These are phyloP conservation scores for Anthoceros angustus DNA, from an alignment of 225 moss, liverwort and hornwort genomes.

Conservation along the genomic window DNA sequence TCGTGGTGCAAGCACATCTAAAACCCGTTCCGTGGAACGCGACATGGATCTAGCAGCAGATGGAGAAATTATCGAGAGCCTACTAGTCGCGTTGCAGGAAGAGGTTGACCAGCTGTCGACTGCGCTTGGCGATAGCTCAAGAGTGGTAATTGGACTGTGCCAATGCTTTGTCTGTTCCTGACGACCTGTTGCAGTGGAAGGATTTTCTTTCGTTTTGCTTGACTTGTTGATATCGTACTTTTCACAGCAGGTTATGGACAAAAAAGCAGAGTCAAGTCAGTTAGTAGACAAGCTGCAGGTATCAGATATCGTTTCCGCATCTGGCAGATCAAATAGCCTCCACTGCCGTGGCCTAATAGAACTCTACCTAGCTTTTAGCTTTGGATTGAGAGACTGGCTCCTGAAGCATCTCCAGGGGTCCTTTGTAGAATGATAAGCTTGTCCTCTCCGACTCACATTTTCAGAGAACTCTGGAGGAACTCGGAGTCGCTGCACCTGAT, in stretches of 20 bases:
- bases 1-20: constrained; percentile 19
- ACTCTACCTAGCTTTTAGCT: too few species aligned
- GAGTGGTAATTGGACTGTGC: constrained; percentile 25
- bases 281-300: constrained; percentile 18
- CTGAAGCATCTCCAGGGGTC: neutral
- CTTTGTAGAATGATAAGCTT: neutral
- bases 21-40: constrained; percentile 19
- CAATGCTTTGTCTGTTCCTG: neutral
- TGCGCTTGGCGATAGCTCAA: constrained; percentile 37
- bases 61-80: constrained; percentile 24
- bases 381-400: too few species aligned
- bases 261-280: constrained; percentile 12
- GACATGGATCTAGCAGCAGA: constrained; percentile 38
- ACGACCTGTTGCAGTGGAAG: constrained; percentile 7
- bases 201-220: constrained; percentile 11
- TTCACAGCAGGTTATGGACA: constrained; percentile 11
- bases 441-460: neutral
- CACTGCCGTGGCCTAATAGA: neutral
- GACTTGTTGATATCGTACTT: too few species aligned
- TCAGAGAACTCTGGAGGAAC: neutral
- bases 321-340: neutral
- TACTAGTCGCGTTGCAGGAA: constrained; percentile 38
- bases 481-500: constrained; percentile 4
- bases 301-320: neutral
- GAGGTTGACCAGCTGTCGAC: constrained; percentile 54